Base-by-base conservation (phyloP, 106 monocot genomes). In the Dioscorea alata region DNA sequence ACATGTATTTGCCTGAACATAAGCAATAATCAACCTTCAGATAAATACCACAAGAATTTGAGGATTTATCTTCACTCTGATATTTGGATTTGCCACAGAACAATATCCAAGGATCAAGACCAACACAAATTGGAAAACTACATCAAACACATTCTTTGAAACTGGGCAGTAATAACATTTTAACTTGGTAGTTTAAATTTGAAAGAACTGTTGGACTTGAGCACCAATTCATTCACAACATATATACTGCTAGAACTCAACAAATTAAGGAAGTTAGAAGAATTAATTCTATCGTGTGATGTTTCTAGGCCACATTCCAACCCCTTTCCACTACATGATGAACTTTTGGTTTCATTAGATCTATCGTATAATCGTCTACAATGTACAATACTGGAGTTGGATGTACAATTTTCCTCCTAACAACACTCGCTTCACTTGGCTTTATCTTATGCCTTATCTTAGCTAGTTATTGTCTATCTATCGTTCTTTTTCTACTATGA, bases 221-320 rank as follows among this genome's bases (percentile, higher is more conserved):
- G 79, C 20, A 7, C 25, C 18, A 79, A 79, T 42, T 53, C 31
- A n/a, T n/a, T n/a, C n/a, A n/a, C n/a, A n/a, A n/a, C n/a, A 32
- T 42, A 63, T 24, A 62, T 79, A 57, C 79, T 62, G 7, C 6
- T 12, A 13, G 42, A 74, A 17, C 23, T 79, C 9, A 33, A 33
- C 12, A 63, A 57, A 13, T 13, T 79, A 20, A 18, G 0, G 12
- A 48, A 24, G 49, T 62, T 79, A 1, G 22, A 69, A n/a, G 35
- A 2, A 5, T 31, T 74, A 17, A 79, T 69, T 31, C 72, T 79
- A 15, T 73, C 79, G 0, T 68, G 69, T 28, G 74, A 79, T 61
- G 21, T 48, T 79, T 8, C 58, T 63, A 19, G 73, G 79, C 42
- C 3, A 4, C 22, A 35, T 79, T 17, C 61, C 68, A 18, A 50